Percentiles rank a stretch among this genome's conserved stretches.
Evolutionary conservation across 768 basidiomycete species (phyloP).

Genomic region (Omphalotus guepiniiformis): DNA sequence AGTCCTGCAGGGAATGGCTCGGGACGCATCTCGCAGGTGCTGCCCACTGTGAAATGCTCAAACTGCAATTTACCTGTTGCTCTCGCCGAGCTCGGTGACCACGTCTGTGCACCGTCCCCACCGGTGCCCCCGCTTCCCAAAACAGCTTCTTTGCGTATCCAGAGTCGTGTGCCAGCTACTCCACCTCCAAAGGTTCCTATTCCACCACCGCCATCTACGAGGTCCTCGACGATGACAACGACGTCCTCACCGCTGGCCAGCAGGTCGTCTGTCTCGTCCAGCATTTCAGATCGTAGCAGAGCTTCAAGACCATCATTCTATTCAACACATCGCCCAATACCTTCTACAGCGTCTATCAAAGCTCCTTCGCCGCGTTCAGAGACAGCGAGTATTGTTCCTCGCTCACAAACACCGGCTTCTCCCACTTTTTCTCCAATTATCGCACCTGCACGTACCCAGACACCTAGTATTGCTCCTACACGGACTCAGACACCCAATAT

Average conservation of each 20-base stretch:
- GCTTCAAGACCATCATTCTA: slow-evolving; percentile 1
- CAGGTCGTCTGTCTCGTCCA: neutral
- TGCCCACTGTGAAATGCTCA: slow-evolving; percentile 85
- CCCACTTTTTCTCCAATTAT: too few relatives aligned
- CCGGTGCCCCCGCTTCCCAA: slow-evolving; percentile 37
- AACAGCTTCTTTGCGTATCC: slow-evolving; percentile 24
- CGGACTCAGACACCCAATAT: too few relatives aligned
- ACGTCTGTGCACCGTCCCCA: slow-evolving; percentile 58
- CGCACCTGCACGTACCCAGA: too few relatives aligned
- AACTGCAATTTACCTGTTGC: slow-evolving; percentile 69
- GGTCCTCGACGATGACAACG: too few relatives aligned
- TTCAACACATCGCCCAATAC: neutral
- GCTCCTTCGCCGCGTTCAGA: too few relatives aligned
- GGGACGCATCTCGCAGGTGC: slow-evolving; percentile 62
- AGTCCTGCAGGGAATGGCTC: slow-evolving; percentile 23
- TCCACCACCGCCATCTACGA: too few relatives aligned
- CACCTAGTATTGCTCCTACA: too few relatives aligned
- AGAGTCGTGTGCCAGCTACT: neutral
- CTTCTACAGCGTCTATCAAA: neutral
- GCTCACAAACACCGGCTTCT: neutral
- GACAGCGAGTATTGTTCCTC: too few relatives aligned
- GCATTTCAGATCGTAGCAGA: too few relatives aligned
- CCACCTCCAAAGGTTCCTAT: neutral
- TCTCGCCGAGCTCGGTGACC: slow-evolving; percentile 70
- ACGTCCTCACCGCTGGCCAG: neutral